Evolutionary conservation across 2,329 filamentous ascomycete genomes (phyloP), one percentile per base, ranked within the genome.

Genomic region (Thelonectria discophora): DNA sequence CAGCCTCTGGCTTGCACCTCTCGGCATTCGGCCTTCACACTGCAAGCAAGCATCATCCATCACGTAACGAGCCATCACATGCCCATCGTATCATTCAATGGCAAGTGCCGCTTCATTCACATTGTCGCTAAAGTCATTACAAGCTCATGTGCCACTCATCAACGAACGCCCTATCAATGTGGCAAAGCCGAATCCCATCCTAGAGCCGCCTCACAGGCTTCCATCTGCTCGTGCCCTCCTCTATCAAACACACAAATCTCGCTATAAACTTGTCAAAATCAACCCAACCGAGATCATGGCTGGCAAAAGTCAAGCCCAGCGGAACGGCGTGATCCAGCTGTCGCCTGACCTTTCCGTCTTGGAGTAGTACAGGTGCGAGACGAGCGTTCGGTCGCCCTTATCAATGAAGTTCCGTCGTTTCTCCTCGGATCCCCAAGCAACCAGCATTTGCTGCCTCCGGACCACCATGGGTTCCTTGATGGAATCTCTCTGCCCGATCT

Each of bases 361-460:
- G 9, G 46, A 58, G 21, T 68, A 65, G 43, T 69, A 77, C 5
- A 79, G 54, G 24, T 72, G 67, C 12, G 69, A 67, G 32, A 76
- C 45, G 21, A 78, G 62, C 1, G 76, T 73, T 53, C 67, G 68
- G 18, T 77, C 72, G 2, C 71, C 72, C 3, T 65, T 63, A 2
- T 70, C 65, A 10, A 63, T 43, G 51, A 75, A 78, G 42, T 58
- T 60, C 2, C 68, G 66, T 15, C 70, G 68, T 69, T 74, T 73
- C 55, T 77, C 76, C 20, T 72, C 67, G 2, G 67, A n/a, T 0
- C 76, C 75, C 76, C 76, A 80, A 4, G 76, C 78, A 13, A 80
- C 76, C 15, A 80, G 64, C 61, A 78, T 69, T 56, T 74, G 73
- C 63, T 80, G 78, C 63, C 73, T 76, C 24, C 74, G 71, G n/a